Evolutionary conservation across 1,284 basidiomycete species (phyloP), one percentile per base, ranked within the genome.

Genomic region (Ceratobasidium theobromae): DNA sequence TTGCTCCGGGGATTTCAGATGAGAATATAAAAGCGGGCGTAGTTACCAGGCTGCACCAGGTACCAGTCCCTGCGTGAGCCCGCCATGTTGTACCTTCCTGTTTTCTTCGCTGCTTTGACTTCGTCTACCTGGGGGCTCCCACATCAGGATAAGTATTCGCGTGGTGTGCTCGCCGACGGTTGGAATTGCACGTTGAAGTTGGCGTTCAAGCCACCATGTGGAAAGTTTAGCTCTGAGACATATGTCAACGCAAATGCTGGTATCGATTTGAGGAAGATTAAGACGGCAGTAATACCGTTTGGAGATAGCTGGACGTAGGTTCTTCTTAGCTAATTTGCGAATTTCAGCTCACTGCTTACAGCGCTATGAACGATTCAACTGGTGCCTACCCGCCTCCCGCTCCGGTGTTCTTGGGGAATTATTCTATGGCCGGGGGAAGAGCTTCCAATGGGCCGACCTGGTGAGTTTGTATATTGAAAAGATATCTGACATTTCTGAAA

Each of bases 391-490:
- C 68, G 21, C 68, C 68, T 21, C 65, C 68, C 11, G 48, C 65
- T 21, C 64, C 68, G 3, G 55, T 67, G 2, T 67, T 67, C 41
- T 27, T 27, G 0, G 68, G 68, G 16, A 69, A 66, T n/a, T 55
- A 69, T 52, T 62, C 58, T 3, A 69, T 69, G 68, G 68, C 68
- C 49, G 68, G 68, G 30, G 65, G 65, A n/a, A 57, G 68, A 45
- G 68, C 68, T 46, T 64, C 66, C n/a, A 69, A 69, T 46, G 68
- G 58, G 32, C 66, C 68, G 4, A 69, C 68, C n/a, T 69, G 68
- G 57, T 67, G 21, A 21, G 46, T n/a, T 1, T 3, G 23, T 23
- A 16, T 51, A 18, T 51, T 9, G 35, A n/a, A 35, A 11, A 25
- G 16, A 4, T 40, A 46, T 25, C 28, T 32, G 38, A 25, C n/a